These are phyloP conservation scores for Monascus ruber DNA, from an alignment of 2,329 filamentous ascomycete species.

Conservation along the genomic window DNA sequence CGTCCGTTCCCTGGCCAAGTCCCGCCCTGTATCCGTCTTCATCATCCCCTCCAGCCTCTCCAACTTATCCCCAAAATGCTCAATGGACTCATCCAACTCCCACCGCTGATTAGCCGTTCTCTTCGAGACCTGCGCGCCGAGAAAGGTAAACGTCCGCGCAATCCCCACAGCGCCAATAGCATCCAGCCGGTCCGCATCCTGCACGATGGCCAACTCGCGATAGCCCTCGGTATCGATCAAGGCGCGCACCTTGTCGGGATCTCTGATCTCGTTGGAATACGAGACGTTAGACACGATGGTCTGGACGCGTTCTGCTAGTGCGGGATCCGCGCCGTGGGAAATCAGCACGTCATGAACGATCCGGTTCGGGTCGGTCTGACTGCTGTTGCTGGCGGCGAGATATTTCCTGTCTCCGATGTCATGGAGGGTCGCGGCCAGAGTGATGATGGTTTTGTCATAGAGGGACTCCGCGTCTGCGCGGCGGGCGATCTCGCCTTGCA, in stretches of 20 bases:
- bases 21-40: slow-evolving; percentile 45
- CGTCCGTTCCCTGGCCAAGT: slow-evolving; percentile 39
- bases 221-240: slow-evolving; percentile 46
- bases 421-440: slow-evolving; percentile 66
- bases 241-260: slow-evolving; percentile 48
- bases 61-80: slow-evolving; percentile 69
- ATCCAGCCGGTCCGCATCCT: slow-evolving; percentile 89
- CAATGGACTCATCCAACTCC: slow-evolving; percentile 54
- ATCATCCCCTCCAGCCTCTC: slow-evolving; percentile 50
- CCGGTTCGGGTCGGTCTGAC: slow-evolving; percentile 11
- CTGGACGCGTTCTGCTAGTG: slow-evolving; percentile 57
- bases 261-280: slow-evolving; percentile 59
- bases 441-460: slow-evolving; percentile 48
- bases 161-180: slow-evolving; percentile 80
- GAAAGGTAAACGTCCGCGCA: slow-evolving; percentile 64
- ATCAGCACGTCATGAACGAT: slow-evolving; percentile 19
- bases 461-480: slow-evolving; percentile 11
- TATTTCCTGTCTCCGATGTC: slow-evolving; percentile 87
- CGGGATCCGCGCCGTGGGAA: slow-evolving; percentile 39
- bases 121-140: slow-evolving; percentile 43
- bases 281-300: slow-evolving; percentile 64
- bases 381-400: slow-evolving; percentile 27
- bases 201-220: slow-evolving; percentile 72
- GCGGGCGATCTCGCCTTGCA: slow-evolving; percentile 35
- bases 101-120: slow-evolving; percentile 13